phyloP scores from a whole-genome alignment of 1,284 basidiomycete species.

The Erythrobasidium hasegawianum region DNA sequence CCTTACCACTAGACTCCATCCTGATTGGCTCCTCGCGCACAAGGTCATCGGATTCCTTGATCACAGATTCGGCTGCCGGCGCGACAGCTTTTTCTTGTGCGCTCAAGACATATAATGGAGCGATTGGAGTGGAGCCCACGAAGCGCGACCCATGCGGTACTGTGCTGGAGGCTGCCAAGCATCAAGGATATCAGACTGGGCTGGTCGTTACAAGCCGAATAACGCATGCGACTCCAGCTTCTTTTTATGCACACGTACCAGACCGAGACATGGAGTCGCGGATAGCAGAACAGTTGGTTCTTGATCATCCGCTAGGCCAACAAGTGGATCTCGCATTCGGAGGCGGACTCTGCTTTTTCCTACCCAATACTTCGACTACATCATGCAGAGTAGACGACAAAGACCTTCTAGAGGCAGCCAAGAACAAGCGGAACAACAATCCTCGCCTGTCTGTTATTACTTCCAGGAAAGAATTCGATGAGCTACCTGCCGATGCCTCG shows the following conservation, averaged over 20 bases:
- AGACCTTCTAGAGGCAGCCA: conserved; percentile 45
- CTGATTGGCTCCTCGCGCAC: conserved; percentile 48
- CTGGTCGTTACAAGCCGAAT: conserved; percentile 48
- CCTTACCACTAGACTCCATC: conserved; percentile 47
- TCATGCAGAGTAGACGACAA: conserved; percentile 47
- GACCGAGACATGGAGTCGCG: conserved; percentile 38
- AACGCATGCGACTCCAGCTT: conserved; percentile 49
- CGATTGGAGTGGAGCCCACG: conserved; percentile 47
- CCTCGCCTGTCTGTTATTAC: conserved; percentile 34
- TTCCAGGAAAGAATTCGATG: conserved; percentile 31
- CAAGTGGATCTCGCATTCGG: conserved; percentile 50
- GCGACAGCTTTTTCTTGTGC: conserved; percentile 50
- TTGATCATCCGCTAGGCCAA: conserved; percentile 30
- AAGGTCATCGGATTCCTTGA: conserved; percentile 46
- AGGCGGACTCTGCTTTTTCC: conserved; percentile 49
- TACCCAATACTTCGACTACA: conserved; percentile 43
- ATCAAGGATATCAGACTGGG: conserved; percentile 48
- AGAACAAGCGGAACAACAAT: conserved; percentile 36
- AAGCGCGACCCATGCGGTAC: conserved; percentile 47
- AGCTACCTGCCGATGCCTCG: conserved; percentile 27
- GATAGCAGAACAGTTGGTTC: conserved; percentile 14
- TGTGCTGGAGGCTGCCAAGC: conserved; percentile 50
- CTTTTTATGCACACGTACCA: conserved; percentile 49
- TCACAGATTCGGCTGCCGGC: conserved; percentile 50
- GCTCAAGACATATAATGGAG: conserved; percentile 50